Percentiles rank a stretch among this genome's conserved stretches.
Conservation (phyloP, 208 protist species). For the Crithidia thermophila region DNA sequence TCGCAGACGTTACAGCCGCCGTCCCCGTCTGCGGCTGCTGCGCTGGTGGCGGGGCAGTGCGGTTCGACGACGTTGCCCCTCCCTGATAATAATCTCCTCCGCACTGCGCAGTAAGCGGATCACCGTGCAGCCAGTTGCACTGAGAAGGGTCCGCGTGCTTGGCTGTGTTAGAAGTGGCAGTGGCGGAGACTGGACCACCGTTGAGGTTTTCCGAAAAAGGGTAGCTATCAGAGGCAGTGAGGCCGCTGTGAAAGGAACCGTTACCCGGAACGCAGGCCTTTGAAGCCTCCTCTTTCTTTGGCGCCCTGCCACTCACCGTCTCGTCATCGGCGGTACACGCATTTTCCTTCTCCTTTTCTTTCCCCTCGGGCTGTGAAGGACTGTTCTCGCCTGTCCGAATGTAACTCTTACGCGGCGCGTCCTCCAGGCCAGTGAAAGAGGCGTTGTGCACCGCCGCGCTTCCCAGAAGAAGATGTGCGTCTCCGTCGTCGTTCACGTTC, state of each 20-base stretch:
- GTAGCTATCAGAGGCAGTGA: too few relatives aligned
- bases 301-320: too few relatives aligned
- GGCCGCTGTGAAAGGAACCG: not conserved
- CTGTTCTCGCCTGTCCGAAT: slow-evolving; percentile 13
- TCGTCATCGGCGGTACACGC: not conserved
- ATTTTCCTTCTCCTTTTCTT: not conserved
- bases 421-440: slow-evolving; percentile 28
- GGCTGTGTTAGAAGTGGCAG: too few relatives aligned
- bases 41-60: not conserved
- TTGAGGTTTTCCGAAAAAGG: too few relatives aligned
- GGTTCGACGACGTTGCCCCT: too few relatives aligned
- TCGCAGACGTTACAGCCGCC: not conserved
- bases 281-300: too few relatives aligned
- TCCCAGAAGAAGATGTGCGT: not conserved
- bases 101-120: too few relatives aligned
- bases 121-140: too few relatives aligned
- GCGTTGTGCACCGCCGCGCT: not conserved
- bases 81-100: too few relatives aligned
- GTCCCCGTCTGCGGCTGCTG: not conserved
- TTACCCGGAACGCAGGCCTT: not conserved
- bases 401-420: slow-evolving; percentile 56
- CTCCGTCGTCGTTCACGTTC: slow-evolving; percentile 3
- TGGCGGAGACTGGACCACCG: too few relatives aligned
- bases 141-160: too few relatives aligned
- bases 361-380: not conserved